Evolutionary conservation across 768 basidiomycete species (phyloP), one percentile per base, ranked within the genome.

Genomic region (Gautieria morchelliformis): DNA sequence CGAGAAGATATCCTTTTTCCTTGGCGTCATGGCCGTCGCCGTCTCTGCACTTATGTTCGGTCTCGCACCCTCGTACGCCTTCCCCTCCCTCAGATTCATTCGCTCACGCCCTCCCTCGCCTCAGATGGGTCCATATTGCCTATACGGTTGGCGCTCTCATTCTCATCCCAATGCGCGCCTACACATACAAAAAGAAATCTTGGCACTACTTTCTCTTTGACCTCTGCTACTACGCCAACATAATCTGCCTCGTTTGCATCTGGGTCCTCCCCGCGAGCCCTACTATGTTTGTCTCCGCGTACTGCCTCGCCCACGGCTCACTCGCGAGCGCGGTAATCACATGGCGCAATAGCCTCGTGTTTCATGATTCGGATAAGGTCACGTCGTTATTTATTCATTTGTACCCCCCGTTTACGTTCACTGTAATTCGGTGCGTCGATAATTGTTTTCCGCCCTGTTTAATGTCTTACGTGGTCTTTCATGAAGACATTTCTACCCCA

Each of bases 261-360:
- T 99, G 94, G 94, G 63, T 92, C 46, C 73, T 95, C 60, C 95
- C 96, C 0, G 73, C 75, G 5, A 92, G 79, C 58, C 74, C 85
- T 6, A 74, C 81, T 2, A 77, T 98, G 17, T 97, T 95, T 71
- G 81, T 91, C 51, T 90, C 93, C 4, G 94, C 91, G 65, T 98
- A 96, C 66, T 89, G 90, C 62, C 78, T 98, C 24, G 89, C 92
- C 0, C 86, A 96, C 67, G 96, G 93, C 0, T 81, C 89, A 0
- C 79, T 96, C 33, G 94, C 91, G 0, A 91, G 89, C 52, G 94
- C 95, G 0, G 93, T 98, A 50, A 90, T 97, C 63, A 97, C 95
- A 10, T 99, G 96, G 96, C 80, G 96, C 60, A 99, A 99, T 66
- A 94, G 91, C 62, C 82, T 99, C 22, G 96, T 99, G 3, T 99